phyloP scores from a whole-genome alignment of 345 rosid genomes.

The Xanthoceras sorbifolium region DNA sequence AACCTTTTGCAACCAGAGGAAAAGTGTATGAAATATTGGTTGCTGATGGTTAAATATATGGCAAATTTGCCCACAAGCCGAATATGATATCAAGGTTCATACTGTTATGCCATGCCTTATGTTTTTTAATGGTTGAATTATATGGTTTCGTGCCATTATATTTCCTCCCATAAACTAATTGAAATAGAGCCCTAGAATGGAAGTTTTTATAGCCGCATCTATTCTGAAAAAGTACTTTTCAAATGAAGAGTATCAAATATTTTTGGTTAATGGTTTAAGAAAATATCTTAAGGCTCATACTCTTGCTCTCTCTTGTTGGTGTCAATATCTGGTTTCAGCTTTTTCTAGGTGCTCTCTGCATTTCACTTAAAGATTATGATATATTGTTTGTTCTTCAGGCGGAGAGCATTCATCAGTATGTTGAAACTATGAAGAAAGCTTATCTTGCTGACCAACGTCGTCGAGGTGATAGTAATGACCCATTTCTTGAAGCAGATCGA shows the following conservation, averaged over 20 bases:
- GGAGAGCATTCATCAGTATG: slow-evolving; percentile 87
- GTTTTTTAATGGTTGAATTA: neutral
- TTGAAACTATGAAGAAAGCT: slow-evolving; percentile 85
- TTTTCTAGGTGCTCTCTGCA: slow-evolving; percentile 5
- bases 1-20: neutral
- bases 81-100: neutral
- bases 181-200: neutral
- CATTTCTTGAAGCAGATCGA: slow-evolving; percentile 97
- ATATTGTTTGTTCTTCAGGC: slow-evolving; percentile 45
- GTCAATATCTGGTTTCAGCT: neutral
- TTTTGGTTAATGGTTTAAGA: neutral
- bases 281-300: neutral
- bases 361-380: neutral
- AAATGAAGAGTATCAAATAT: neutral
- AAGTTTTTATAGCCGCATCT: neutral
- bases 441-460: slow-evolving; percentile 89
- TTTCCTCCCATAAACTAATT: neutral
- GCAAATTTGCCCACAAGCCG: neutral
- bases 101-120: neutral
- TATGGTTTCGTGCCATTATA: neutral
- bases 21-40: neutral
- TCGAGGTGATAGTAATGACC: slow-evolving; percentile 77
- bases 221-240: neutral
- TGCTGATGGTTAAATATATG: neutral
- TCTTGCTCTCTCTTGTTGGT: neutral